phyloP scores from a whole-genome alignment of 345 rosid genomes.

The Passiflora organensis region DNA sequence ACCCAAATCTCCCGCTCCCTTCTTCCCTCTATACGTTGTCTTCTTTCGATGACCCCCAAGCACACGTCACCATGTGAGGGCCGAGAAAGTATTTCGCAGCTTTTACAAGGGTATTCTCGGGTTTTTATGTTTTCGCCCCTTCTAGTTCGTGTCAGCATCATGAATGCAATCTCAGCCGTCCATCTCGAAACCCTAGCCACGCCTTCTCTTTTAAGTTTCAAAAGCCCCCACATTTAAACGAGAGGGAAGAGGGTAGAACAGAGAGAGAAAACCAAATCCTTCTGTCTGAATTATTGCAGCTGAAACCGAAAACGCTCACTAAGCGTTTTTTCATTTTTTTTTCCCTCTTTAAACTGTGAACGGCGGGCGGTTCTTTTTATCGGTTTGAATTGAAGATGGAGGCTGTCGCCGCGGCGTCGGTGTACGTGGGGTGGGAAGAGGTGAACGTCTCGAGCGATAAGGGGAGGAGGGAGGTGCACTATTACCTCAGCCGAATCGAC shows the following conservation, averaged over 20 bases:
- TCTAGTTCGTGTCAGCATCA: slow-evolving; percentile 18
- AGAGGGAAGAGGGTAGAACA: neutral
- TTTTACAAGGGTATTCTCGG: neutral
- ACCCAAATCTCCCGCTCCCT: too few relatives aligned
- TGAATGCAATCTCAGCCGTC: slow-evolving; percentile 53
- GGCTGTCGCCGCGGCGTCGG: slow-evolving; percentile 24
- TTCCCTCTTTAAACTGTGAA: neutral
- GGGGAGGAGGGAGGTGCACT: slow-evolving; percentile 58
- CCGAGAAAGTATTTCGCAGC: too few relatives aligned
- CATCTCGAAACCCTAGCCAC: slow-evolving; percentile 51
- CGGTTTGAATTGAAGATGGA: slow-evolving; percentile 17
- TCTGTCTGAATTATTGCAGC: too few relatives aligned
- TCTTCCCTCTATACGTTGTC: slow-evolving; percentile 19
- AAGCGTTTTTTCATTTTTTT: too few relatives aligned
- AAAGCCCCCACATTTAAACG: slow-evolving; percentile 1
- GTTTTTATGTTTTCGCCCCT: neutral
- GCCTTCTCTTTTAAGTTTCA: slow-evolving; percentile 13
- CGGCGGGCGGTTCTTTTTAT: neutral
- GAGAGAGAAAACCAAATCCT: neutral
- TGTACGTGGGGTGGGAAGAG: slow-evolving; percentile 73
- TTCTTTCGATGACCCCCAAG: slow-evolving; percentile 9
- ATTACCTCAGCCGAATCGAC: slow-evolving; percentile 52
- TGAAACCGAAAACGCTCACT: too few relatives aligned
- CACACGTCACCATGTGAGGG: too few relatives aligned
- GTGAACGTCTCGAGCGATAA: slow-evolving; percentile 39